Evolutionary conservation across 768 basidiomycete species (phyloP), one percentile per base, ranked within the genome.

Genomic region (Podaxis sp.): DNA sequence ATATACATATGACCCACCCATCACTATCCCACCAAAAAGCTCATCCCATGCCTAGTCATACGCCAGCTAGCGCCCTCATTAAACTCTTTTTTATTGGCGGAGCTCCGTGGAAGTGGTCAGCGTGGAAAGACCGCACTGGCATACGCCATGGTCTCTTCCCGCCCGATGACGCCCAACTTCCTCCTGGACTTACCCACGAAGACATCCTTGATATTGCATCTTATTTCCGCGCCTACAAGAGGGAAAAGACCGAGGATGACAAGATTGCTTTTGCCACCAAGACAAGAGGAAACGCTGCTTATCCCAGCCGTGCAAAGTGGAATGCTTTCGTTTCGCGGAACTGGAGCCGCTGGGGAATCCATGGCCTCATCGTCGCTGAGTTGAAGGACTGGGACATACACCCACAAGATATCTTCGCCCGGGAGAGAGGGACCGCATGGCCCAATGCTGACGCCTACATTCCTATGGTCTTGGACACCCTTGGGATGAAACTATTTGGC

Each of bases 91-190:
- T 15, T 2, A 29, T 41, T 3, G 57, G 37, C 19, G 33, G 51
- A 46, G 51, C 27, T n/a, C 65, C 66, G 25, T 67, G 68, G 68
- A 50, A 47, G 8, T 69, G 56, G 19, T 36, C 24, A 4, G 33
- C 12, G 0, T 70, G 66, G 65, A 55, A 68, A 37, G 64, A 64
- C 12, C 8, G 54, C 0, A 69, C 69, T 8, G 65, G 68, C 5
- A 40, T 69, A 24, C 3, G 9, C 29, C 24, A 58, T 37, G 68
- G 68, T 4, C 40, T 69, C 9, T 68, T 71, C 17, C 65, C 4
- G 2, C 4, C 9, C n/a, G 41, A 43, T 17, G 41, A 43, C 6
- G 17, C 13, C 9, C 13, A 43, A 12, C 15, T 43, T 5, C 41
- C 41, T 15, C 41, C 41, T 43, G 41, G 41, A 17, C 7, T 43